Evolutionary conservation across 1,139 yeast species (phyloP).

Genomic region (Saccharomyces hybrid): DNA sequence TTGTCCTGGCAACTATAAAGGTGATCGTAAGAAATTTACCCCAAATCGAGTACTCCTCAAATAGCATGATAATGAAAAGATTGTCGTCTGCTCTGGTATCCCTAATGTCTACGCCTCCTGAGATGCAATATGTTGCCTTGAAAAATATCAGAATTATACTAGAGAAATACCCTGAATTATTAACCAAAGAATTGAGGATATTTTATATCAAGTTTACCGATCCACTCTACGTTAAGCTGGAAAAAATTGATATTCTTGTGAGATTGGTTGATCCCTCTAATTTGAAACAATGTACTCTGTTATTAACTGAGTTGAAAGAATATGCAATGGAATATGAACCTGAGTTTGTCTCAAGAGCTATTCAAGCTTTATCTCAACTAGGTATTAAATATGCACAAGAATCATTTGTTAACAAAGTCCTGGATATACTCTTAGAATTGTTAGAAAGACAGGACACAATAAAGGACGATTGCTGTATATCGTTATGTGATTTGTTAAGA

Average conservation of each 20-base stretch:
- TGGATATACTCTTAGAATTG: conserved; percentile 66
- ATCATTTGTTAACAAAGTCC: conserved; percentile 42
- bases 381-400: conserved; percentile 66
- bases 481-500: conserved; percentile 72
- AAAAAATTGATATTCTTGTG: conserved; percentile 84
- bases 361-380: conserved; percentile 78
- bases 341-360: conserved; percentile 76
- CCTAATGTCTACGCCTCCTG: conserved; percentile 78
- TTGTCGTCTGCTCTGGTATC: conserved; percentile 91
- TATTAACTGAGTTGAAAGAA: conserved; percentile 82
- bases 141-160: conserved; percentile 85
- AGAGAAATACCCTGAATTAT: conserved; percentile 77
- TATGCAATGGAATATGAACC: conserved; percentile 92
- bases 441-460: conserved; percentile 74
- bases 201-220: conserved; percentile 92
- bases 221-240: conserved; percentile 87
- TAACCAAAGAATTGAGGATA: conserved; percentile 76
- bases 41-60: conserved; percentile 29
- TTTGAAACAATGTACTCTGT: conserved; percentile 56
- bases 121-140: conserved; percentile 91
- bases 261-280: conserved; percentile 55
- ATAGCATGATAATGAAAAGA: conserved; percentile 43
- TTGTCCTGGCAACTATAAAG: conserved; percentile 80
- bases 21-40: conserved; percentile 69
- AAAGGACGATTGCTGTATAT: conserved; percentile 72